Evolutionary conservation across 1,139 yeast genomes (phyloP).

Genomic region (Kluyveromyces marxianus): DNA sequence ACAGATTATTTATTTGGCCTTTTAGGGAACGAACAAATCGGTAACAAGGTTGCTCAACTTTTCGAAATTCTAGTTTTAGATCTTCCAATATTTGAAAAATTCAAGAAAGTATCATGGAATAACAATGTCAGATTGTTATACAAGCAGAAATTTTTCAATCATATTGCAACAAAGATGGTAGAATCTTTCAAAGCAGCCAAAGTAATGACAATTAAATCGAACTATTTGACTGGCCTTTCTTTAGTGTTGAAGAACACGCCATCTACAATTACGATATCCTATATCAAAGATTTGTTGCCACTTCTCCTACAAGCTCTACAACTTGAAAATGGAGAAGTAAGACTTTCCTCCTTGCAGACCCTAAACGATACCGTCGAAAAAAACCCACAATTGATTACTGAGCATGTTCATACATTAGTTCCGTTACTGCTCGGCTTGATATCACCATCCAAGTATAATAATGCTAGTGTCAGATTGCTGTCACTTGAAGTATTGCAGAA

Average conservation of each 20-base stretch:
- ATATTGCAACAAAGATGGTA: slow-evolving; percentile 44
- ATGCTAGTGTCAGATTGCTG: slow-evolving; percentile 44
- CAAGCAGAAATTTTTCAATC: slow-evolving; percentile 70
- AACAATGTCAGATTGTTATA: slow-evolving; percentile 58
- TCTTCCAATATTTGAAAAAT: slow-evolving; percentile 49
- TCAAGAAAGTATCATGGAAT: slow-evolving; percentile 43
- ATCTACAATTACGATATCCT: slow-evolving; percentile 50
- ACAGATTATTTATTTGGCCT: slow-evolving; percentile 34
- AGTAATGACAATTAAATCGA: slow-evolving; percentile 32
- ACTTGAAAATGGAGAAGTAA: slow-evolving; percentile 42
- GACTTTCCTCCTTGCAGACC: slow-evolving; percentile 52
- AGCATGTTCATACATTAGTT: slow-evolving; percentile 49
- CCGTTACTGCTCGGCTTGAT: slow-evolving; percentile 45
- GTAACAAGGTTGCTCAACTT: slow-evolving; percentile 41
- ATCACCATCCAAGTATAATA: slow-evolving; percentile 23
- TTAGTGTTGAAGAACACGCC: slow-evolving; percentile 60
- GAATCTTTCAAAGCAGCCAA: slow-evolving; percentile 30
- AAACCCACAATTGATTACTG: slow-evolving; percentile 41
- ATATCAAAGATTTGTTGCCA: slow-evolving; percentile 59
- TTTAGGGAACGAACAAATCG: slow-evolving; percentile 30
- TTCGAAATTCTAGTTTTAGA: slow-evolving; percentile 63
- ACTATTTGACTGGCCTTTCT: slow-evolving; percentile 59
- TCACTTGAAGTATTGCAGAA: slow-evolving; percentile 50
- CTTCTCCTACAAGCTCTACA: slow-evolving; percentile 59
- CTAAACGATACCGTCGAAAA: slow-evolving; percentile 48